phyloP scores from a whole-genome alignment of 208 protist genomes.

The Entamoeba dispar region DNA sequence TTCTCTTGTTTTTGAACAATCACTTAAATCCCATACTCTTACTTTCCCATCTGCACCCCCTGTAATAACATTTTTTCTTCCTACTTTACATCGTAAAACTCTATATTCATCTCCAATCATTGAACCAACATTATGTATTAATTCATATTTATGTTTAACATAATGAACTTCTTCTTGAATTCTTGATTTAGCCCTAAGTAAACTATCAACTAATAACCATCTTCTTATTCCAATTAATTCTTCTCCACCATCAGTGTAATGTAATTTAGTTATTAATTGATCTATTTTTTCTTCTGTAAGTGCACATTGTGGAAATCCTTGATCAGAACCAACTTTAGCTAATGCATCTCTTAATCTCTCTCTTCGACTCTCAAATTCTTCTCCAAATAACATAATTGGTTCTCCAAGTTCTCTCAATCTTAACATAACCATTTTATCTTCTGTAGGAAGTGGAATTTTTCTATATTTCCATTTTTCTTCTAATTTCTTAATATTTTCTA shows the following conservation, averaged over 20 bases:
- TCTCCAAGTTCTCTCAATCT: not conserved
- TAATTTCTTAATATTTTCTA: not conserved
- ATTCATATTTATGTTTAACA: not conserved
- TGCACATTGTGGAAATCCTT: not conserved
- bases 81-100: not conserved
- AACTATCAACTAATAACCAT: not conserved
- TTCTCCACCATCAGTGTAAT: not conserved
- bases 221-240: not conserved
- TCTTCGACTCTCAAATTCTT: not conserved
- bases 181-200: not conserved
- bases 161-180: not conserved
- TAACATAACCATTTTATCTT: not conserved
- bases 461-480: not conserved
- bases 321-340: not conserved
- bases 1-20: not conserved
- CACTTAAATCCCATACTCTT: not conserved
- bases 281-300: not conserved
- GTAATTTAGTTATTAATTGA: not conserved
- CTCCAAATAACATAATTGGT: not conserved
- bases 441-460: not conserved
- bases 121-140: not conserved
- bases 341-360: not conserved
- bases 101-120: not conserved
- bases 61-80: not conserved
- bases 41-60: not conserved